phyloP scores from a whole-genome alignment of 805 yeast species.

The Lipomyces chichibuensis region DNA sequence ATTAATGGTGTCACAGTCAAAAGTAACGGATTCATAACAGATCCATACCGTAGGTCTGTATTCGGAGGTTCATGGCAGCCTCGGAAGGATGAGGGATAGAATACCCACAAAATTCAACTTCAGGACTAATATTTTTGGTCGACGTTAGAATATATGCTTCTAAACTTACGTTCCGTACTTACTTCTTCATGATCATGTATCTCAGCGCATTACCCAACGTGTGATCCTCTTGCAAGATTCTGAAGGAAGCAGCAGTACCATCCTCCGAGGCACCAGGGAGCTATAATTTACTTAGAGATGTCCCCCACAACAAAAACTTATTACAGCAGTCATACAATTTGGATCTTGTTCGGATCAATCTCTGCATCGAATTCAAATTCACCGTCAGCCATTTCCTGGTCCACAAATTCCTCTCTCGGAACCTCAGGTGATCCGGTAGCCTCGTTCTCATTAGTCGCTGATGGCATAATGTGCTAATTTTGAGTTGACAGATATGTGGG shows the following conservation, averaged over 20 bases:
- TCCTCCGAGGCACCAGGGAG: conserved; percentile 90
- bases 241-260: conserved; percentile 93
- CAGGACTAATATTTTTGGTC: conserved; percentile 58
- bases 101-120: conserved; percentile 97
- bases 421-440: background rate
- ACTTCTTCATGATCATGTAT: conserved; percentile 91
- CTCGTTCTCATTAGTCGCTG: conserved; percentile 7
- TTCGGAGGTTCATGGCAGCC: conserved; percentile 81
- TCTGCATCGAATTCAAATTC: conserved; percentile 17
- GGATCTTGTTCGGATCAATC: conserved; percentile 42
- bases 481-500: background rate
- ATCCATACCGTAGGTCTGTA: conserved; percentile 81
- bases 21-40: background rate
- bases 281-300: conserved; percentile 25
- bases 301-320: background rate
- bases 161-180: background rate
- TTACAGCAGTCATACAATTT: conserved; percentile 36
- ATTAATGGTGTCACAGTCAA: background rate
- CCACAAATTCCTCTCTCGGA: conserved; percentile 11
- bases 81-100: conserved; percentile 99
- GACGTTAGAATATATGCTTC: background rate
- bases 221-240: conserved; percentile 91
- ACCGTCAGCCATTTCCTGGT: conserved; percentile 20
- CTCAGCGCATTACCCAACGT: conserved; percentile 93
- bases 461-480: conserved; percentile 8